Evolutionary conservation across 441 rosid genomes (phyloP).

Genomic region (Geranium incanum): DNA sequence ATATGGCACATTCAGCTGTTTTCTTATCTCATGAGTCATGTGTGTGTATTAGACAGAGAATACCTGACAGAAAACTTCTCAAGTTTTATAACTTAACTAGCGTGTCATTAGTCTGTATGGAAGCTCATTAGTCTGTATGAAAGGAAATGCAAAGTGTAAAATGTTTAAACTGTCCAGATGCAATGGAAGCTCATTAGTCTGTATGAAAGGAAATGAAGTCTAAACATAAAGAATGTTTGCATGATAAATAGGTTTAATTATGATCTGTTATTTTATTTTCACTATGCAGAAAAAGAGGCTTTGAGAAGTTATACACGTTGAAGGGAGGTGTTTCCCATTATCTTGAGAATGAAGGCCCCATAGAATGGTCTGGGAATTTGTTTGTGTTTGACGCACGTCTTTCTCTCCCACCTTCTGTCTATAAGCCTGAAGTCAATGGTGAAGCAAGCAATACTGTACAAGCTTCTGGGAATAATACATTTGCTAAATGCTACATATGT

Average conservation of each 20-base stretch:
- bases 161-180: background rate
- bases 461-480: conserved; percentile 29
- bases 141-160: background rate
- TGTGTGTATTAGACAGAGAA: background rate
- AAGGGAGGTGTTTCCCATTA: conserved; percentile 82
- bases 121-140: background rate
- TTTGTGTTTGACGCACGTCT: conserved; percentile 87
- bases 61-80: background rate
- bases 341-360: conserved; percentile 61
- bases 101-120: background rate
- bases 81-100: background rate
- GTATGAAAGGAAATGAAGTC: background rate
- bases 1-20: background rate
- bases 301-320: conserved; percentile 63
- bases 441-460: conserved; percentile 24
- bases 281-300: conserved; percentile 58
- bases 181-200: background rate
- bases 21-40: background rate
- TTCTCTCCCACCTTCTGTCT: conserved; percentile 68
- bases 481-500: conserved; percentile 65
- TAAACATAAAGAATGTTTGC: background rate
- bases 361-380: conserved; percentile 75
- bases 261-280: conserved; percentile 15
- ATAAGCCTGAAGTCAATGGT: conserved; percentile 28
- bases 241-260: background rate